Evolutionary conservation across 345 rosid genomes (phyloP), one percentile per base, ranked within the genome.

Genomic region (Bretschneidera sinensis): DNA sequence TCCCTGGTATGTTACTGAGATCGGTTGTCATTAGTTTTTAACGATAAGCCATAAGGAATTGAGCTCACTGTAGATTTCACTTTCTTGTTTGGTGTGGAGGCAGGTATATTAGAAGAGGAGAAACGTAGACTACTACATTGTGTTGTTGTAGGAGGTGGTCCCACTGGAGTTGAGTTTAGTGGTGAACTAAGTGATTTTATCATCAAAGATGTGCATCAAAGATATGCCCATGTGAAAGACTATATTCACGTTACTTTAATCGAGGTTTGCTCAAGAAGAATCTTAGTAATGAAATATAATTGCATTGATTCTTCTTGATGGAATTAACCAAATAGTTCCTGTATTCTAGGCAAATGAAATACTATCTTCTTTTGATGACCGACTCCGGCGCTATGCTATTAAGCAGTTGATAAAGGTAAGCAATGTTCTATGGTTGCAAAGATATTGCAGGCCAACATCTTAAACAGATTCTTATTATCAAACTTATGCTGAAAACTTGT

Each of bases 91-190:
- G 58, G 28, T 35, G 43, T 39, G 55, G 66, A 47, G 43, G 53
- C 81, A 89, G 97, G 97, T 19, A 59, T 86, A 68, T 68, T 88
- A 6, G 88, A 83, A 62, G 84, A 81, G 57, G 98, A 92, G 81
- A 92, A 85, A 76, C 60, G 76, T 57, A 85, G 97, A 73, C 72
- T 90, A 66, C 74, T 90, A 43, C 97, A 87, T 61, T 90, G 96
- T 66, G 95, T 94, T 63, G 97, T 94, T 48, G 99, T 94, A 5
- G 99, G 99, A 72, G 99, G 96, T 64, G 97, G 97, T 59, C 97
- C 99, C 1, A 94, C 99, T 0, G 97, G 99, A 25, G 97, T 94
- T 24, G 99, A 90, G 82, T 94, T 94, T 72, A 94, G 97, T 23
- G 99, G 99, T 49, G 97, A 94, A 65, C 82, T 90, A 33, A 88